These are phyloP conservation scores for Beauveria scarabaeidicola DNA, from an alignment of 2,329 filamentous ascomycete genomes.

Conservation along the genomic window DNA sequence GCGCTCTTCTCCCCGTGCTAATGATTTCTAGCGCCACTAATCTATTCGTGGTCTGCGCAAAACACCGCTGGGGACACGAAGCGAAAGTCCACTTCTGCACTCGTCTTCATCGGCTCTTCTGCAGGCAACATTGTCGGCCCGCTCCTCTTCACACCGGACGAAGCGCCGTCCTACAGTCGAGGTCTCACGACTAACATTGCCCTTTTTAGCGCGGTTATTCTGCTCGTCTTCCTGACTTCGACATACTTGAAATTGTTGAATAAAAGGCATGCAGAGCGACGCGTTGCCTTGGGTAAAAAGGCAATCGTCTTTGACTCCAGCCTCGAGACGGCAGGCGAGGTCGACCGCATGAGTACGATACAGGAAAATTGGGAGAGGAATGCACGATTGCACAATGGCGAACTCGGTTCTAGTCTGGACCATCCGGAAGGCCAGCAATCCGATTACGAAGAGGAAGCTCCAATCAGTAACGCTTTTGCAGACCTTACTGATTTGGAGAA, in stretches of 20 bases:
- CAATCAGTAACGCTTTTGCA: slow-evolving; percentile 22
- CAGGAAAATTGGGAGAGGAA: slow-evolving; percentile 13
- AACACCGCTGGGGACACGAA: slow-evolving; percentile 64
- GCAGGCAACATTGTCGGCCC: slow-evolving; percentile 60
- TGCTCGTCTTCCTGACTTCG: slow-evolving; percentile 35
- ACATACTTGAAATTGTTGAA: slow-evolving; percentile 46
- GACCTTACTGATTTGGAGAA: slow-evolving; percentile 54
- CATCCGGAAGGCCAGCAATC: not conserved
- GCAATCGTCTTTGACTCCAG: slow-evolving; percentile 50
- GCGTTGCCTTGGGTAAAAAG: slow-evolving; percentile 51
- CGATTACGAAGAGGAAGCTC: slow-evolving; percentile 12
- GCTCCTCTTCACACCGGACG: slow-evolving; percentile 51
- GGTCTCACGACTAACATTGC: slow-evolving; percentile 52
- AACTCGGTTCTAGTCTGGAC: not conserved
- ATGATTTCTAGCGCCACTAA: slow-evolving; percentile 37
- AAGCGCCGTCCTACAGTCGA: slow-evolving; percentile 30
- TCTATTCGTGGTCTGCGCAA: slow-evolving; percentile 53
- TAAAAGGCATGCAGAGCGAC: slow-evolving; percentile 41
- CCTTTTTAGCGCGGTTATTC: slow-evolving; percentile 51
- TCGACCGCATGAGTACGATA: slow-evolving; percentile 26
- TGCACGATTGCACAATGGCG: not conserved
- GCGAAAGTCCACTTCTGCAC: slow-evolving; percentile 55
- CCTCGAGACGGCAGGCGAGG: slow-evolving; percentile 42
- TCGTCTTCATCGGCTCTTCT: slow-evolving; percentile 57
- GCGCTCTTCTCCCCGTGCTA: slow-evolving; percentile 35